Evolutionary conservation across 208 protist genomes (phyloP).

Genomic region (Naegleria gruberi): DNA sequence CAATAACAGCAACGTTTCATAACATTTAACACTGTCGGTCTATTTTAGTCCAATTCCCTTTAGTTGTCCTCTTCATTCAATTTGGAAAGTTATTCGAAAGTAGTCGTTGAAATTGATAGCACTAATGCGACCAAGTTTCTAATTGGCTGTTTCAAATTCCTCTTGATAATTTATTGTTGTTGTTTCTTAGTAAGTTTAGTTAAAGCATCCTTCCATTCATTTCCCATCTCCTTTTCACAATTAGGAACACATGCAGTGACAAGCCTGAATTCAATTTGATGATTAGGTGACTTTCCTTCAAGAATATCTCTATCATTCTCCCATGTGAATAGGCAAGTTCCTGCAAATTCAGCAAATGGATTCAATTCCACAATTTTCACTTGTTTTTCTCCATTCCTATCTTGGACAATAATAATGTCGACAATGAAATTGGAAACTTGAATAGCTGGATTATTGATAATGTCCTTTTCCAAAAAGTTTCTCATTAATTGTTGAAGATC

Average conservation of each 20-base stretch:
- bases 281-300: neutral
- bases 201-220: neutral
- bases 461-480: neutral
- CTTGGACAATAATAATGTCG: neutral
- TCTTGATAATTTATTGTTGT: too few species aligned
- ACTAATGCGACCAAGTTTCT: too few species aligned
- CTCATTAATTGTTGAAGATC: neutral
- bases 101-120: too few species aligned
- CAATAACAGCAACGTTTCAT: too few species aligned
- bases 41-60: too few species aligned
- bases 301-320: neutral
- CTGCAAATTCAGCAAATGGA: constrained; percentile 11
- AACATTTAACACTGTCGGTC: too few species aligned
- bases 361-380: constrained; percentile 19
- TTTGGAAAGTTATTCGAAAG: too few species aligned
- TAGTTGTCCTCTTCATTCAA: too few species aligned
- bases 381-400: neutral
- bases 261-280: neutral
- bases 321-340: neutral
- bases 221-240: neutral
- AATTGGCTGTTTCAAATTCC: too few species aligned
- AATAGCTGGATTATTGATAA: neutral
- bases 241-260: neutral
- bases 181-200: neutral
- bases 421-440: neutral